Evolutionary conservation across 2,329 filamentous ascomycete species (phyloP).

Genomic region (Cladophialophora carrionii): DNA sequence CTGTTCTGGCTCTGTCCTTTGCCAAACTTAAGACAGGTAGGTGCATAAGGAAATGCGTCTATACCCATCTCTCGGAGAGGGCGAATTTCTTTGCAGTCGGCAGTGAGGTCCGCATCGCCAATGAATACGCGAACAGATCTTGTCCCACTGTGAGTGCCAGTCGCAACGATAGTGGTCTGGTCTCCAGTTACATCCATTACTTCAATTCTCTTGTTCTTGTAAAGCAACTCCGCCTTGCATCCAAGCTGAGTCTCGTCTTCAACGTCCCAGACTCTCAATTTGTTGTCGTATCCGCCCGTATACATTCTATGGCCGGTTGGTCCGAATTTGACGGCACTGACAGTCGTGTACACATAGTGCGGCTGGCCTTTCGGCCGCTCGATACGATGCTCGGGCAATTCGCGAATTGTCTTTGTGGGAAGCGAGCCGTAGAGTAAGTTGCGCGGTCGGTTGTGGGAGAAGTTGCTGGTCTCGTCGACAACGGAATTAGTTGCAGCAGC

Average conservation of each 20-base stretch:
- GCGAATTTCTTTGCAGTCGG: conserved; percentile 2
- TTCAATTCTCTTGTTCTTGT: conserved; percentile 54
- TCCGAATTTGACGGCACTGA: conserved; percentile 59
- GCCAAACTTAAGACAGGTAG: conserved; percentile 57
- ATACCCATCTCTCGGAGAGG: conserved; percentile 41
- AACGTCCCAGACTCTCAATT: conserved; percentile 61
- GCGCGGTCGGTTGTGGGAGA: conserved; percentile 41
- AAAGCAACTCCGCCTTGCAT: conserved; percentile 47
- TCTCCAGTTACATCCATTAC: conserved; percentile 54
- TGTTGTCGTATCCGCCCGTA: conserved; percentile 60
- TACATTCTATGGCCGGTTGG: conserved; percentile 52
- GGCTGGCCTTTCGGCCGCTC: conserved; percentile 15
- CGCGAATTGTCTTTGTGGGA: conserved; percentile 45
- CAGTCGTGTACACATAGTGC: conserved; percentile 58
- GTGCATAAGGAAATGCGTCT: conserved; percentile 39
- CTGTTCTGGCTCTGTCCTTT: conserved; percentile 45
- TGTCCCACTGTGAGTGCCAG: conserved; percentile 47
- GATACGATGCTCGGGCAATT: conserved; percentile 57
- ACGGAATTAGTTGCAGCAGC: conserved; percentile 57
- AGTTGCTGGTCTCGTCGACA: conserved; percentile 40
- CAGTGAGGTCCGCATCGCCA: conserved; percentile 37
- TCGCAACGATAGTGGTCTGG: conserved; percentile 50
- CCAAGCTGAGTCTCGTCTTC: conserved; percentile 37
- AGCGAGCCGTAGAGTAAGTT: conserved; percentile 45
- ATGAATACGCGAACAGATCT: conserved; percentile 43